These are phyloP conservation scores for Scheffersomyces stambukii DNA, from an alignment of 1,139 yeast species.

Conservation along the genomic window DNA sequence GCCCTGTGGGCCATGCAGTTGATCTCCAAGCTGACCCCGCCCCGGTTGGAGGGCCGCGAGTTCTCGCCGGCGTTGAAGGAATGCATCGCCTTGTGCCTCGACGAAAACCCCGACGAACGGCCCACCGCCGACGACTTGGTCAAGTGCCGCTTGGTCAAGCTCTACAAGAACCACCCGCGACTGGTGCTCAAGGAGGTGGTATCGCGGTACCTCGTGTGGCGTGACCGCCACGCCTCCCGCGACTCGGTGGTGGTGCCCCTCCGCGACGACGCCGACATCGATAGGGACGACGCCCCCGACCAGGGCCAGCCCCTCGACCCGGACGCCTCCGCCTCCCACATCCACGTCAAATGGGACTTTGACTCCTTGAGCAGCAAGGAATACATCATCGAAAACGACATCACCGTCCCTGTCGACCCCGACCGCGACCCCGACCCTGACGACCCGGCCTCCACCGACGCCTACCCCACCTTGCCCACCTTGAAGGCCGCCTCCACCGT, in stretches of 20 bases:
- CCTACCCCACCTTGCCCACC: slow-evolving; percentile 29
- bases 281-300: slow-evolving; percentile 11
- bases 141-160: slow-evolving; percentile 67
- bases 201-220: slow-evolving; percentile 76
- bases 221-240: slow-evolving; percentile 55
- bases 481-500: slow-evolving; percentile 16
- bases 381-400: slow-evolving; percentile 65
- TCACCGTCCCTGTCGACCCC: slow-evolving; percentile 37
- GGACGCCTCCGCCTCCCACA: slow-evolving; percentile 24
- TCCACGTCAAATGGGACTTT: slow-evolving; percentile 86
- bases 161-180: slow-evolving; percentile 59
- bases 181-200: slow-evolving; percentile 67
- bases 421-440: slow-evolving; percentile 25
- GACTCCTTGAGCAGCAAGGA: slow-evolving; percentile 73
- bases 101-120: slow-evolving; percentile 88
- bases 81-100: slow-evolving; percentile 85
- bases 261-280: slow-evolving; percentile 24
- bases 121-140: slow-evolving; percentile 81
- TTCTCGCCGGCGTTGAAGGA: slow-evolving; percentile 77
- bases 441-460: slow-evolving; percentile 6
- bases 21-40: slow-evolving; percentile 90
- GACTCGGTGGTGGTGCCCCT: slow-evolving; percentile 42
- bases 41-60: slow-evolving; percentile 87
- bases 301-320: slow-evolving; percentile 11
- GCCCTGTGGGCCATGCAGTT: slow-evolving; percentile 93